Conservation (phyloP, 495 filamentous ascomycete species). For the Penicillium steckii region DNA sequence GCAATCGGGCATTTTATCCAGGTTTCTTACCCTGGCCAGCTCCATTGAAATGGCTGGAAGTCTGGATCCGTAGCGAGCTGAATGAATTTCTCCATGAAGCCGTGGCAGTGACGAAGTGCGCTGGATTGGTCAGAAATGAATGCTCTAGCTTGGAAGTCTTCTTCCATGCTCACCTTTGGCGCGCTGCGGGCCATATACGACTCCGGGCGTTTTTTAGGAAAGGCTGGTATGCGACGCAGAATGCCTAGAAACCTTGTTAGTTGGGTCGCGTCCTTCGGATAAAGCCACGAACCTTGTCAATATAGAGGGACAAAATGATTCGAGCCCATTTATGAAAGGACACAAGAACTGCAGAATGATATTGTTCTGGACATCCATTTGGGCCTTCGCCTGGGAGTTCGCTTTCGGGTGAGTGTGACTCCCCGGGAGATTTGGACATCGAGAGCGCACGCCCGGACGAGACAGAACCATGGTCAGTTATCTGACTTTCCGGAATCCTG, state of each 20-base stretch:
- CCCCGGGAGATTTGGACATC: slow-evolving; percentile 31
- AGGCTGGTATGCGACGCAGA: slow-evolving; percentile 55
- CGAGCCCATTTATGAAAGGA: slow-evolving; percentile 48
- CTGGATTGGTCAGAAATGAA: slow-evolving; percentile 27
- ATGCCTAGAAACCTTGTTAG: slow-evolving; percentile 31
- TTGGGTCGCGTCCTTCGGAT: neutral
- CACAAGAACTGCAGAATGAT: slow-evolving; percentile 43
- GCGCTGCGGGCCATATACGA: slow-evolving; percentile 50
- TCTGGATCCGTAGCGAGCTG: slow-evolving; percentile 50
- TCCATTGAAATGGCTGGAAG: slow-evolving; percentile 59
- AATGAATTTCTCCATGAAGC: slow-evolving; percentile 56
- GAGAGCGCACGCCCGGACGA: slow-evolving; percentile 26
- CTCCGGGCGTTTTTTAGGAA: slow-evolving; percentile 57
- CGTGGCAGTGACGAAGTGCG: slow-evolving; percentile 53
- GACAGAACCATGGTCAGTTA: slow-evolving; percentile 8
- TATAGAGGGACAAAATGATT: slow-evolving; percentile 44
- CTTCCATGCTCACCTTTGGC: slow-evolving; percentile 42
- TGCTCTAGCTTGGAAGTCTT: neutral
- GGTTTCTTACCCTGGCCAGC: slow-evolving; percentile 46
- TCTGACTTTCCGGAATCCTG: slow-evolving; percentile 35
- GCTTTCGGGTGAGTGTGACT: slow-evolving; percentile 23
- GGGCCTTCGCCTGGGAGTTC: slow-evolving; percentile 39
- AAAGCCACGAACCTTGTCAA: slow-evolving; percentile 38
- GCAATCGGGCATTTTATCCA: neutral
- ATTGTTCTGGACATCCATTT: slow-evolving; percentile 42